phyloP scores from a whole-genome alignment of 768 basidiomycete genomes.

The Leccinum uliginosum region DNA sequence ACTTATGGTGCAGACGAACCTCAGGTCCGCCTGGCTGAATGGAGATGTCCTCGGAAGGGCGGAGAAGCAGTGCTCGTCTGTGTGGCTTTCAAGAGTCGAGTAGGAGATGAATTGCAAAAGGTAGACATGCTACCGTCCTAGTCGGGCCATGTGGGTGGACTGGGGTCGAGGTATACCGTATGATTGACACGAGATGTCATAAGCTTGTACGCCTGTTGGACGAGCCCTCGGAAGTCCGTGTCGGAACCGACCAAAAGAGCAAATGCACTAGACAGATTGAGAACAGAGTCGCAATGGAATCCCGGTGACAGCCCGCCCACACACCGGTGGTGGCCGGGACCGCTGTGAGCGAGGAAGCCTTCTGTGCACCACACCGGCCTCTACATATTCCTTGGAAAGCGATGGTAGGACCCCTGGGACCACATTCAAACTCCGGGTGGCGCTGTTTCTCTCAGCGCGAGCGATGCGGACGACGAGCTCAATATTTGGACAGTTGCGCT shows the following conservation, averaged over 20 bases:
- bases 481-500: neutral
- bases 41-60: slow-evolving; percentile 1
- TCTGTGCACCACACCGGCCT: neutral
- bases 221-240: neutral
- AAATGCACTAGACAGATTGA: neutral
- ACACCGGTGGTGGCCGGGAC: slow-evolving; percentile 14
- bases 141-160: neutral
- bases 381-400: neutral
- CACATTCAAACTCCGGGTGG: slow-evolving; percentile 30
- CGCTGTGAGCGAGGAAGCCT: slow-evolving; percentile 10
- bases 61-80: neutral
- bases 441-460: neutral
- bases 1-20: neutral
- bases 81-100: neutral
- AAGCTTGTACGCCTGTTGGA: neutral
- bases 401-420: slow-evolving; percentile 24
- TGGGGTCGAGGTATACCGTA: neutral
- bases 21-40: neutral
- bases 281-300: neutral
- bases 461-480: neutral
- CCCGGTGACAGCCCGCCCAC: neutral
- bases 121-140: neutral
- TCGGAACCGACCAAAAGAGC: neutral
- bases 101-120: neutral
- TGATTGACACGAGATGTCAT: neutral